Base-by-base conservation (phyloP, 2,329 filamentous ascomycete species). In the Helicocarpus griseus region DNA sequence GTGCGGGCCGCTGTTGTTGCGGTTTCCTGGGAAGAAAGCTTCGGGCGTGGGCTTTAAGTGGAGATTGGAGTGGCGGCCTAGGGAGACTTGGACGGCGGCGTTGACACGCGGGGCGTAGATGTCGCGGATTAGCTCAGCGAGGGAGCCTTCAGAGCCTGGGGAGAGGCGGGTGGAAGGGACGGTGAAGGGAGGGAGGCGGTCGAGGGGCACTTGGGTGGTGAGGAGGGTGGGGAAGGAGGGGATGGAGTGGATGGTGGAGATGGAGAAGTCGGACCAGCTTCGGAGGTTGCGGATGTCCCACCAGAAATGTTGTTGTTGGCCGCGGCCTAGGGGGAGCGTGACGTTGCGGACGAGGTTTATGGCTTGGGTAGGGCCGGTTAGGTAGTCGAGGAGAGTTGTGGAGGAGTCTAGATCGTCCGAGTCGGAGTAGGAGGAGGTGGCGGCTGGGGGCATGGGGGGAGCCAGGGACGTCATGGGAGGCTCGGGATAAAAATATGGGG, bases 201-300 rank as follows among this genome's bases (percentile, higher is more conserved):
- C 66, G 13, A 63, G 58, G 26, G 71, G 65, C 26, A 91, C 77
- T 4, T 83, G 77, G 59, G 86, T 82, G 58, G 81, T 81, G 53
- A 96, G 81, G 21, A 95, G 80, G 21, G 80, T 76, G 5, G 83
- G 77, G 22, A 93, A 83, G 29, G 82, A 83, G 0, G 85, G 86
- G 43, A 95, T 81, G 5, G 80, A 75, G 58, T 85, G 77, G 65
- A 96, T 83, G 52, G 83, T 82, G 50, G 77, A 68, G 9, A 87
- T 73, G 57, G 81, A 87, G 78, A 96, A 96, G 59, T 81, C 79
- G 48, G 79, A 79, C 91, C 91, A 96, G 55, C 82, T 79, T 56
- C 87, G 82, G 58, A 96, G 76, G 65, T 94, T 91, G 59, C 91
- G 86, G 53, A 95, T 79, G 63, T 97, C 91, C 87, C 89, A 96